Percentiles rank a stretch among this genome's conserved stretches.
Evolutionary conservation across 495 filamentous ascomycete species (phyloP).

Genomic region (Pyrenula massariospora): DNA sequence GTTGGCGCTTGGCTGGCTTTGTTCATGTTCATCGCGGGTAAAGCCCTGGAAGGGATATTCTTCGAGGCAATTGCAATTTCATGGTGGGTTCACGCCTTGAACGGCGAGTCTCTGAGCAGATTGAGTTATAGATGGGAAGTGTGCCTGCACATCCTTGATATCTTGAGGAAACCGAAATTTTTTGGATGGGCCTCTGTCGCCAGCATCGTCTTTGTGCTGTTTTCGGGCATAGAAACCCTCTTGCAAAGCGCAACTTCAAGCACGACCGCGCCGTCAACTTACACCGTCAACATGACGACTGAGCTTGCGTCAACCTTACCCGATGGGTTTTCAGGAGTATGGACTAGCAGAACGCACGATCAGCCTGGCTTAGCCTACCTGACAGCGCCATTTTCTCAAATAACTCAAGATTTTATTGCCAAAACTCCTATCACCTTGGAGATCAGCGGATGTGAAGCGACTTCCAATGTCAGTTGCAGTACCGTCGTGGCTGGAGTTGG

Average conservation of each 20-base stretch:
- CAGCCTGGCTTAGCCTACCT: neutral
- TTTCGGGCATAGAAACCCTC: neutral
- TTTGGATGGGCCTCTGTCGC: neutral
- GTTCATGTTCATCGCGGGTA: neutral
- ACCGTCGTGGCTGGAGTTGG: neutral
- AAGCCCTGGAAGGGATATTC: neutral
- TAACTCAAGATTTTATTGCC: neutral
- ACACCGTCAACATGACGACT: neutral
- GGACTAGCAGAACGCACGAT: neutral
- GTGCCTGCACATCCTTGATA: neutral
- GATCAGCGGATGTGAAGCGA: neutral
- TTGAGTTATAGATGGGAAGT: neutral
- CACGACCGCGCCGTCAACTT: neutral
- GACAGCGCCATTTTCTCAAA: neutral
- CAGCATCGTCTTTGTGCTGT: neutral
- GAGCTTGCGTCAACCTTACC: neutral
- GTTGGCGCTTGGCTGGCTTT: neutral
- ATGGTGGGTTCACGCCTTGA: neutral
- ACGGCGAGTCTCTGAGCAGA: neutral
- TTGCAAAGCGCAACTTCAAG: neutral
- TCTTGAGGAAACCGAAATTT: neutral
- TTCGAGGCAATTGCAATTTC: neutral
- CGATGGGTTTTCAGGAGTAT: neutral
- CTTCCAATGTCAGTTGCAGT: neutral
- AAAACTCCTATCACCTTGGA: neutral